A percentile compares a stretch with the other conserved stretches of the same genome.
These are phyloP conservation scores for Ambrosia artemisiifolia DNA, from an alignment of 129 eudicot species.

Conservation along the genomic window DNA sequence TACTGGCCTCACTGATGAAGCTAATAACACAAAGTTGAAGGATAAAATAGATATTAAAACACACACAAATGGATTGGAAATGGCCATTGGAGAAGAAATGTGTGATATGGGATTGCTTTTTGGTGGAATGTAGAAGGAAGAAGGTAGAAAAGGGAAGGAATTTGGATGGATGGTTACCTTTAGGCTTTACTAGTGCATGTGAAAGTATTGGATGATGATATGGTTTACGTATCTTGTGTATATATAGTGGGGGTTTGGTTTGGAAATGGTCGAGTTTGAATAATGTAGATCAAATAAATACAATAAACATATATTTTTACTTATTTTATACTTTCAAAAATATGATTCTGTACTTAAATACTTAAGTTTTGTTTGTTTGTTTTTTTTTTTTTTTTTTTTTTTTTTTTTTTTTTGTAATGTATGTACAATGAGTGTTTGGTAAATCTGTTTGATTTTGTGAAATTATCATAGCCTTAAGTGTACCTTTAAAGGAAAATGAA, in stretches of 20 bases:
- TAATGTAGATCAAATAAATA: background rate
- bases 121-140: constrained; percentile 23
- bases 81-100: constrained; percentile 46
- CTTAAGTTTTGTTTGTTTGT: background rate
- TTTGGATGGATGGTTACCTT: constrained; percentile 15
- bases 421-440: too few relatives aligned
- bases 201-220: constrained; percentile 29
- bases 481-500: background rate
- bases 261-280: background rate
- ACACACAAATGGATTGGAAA: constrained; percentile 1
- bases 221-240: constrained; percentile 33
- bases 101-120: constrained; percentile 13
- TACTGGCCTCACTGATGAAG: constrained; percentile 39
- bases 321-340: background rate
- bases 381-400: too few relatives aligned
- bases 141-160: constrained; percentile 22
- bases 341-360: background rate
- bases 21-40: constrained; percentile 13
- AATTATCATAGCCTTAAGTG: background rate
- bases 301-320: background rate
- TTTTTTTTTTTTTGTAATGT: too few relatives aligned
- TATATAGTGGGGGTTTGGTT: constrained; percentile 13
- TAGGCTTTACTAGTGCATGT: constrained; percentile 55
- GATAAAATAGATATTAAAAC: background rate
- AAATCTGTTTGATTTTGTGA: background rate